Conservation (phyloP, 441 rosid species). For the Daphne laureola region DNA sequence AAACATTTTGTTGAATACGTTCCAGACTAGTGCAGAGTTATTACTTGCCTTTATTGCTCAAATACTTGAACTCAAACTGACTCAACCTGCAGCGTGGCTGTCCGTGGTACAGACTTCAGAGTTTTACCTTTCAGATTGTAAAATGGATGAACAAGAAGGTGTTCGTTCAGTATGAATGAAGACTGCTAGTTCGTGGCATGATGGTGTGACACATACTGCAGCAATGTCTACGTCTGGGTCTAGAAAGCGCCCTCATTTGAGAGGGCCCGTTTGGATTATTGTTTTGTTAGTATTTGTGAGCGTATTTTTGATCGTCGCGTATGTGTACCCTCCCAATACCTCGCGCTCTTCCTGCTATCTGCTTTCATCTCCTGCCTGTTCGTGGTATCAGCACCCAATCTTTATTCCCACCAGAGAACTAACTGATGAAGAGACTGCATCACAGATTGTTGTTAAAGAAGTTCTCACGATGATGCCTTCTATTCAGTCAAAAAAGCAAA, state of each 20-base stretch:
- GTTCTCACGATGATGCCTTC: slow-evolving; percentile 25
- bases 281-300: slow-evolving; percentile 37
- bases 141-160: slow-evolving; percentile 2
- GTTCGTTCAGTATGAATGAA: slow-evolving; percentile 13
- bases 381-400: slow-evolving; percentile 26
- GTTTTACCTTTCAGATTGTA: neutral
- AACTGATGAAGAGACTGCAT: slow-evolving; percentile 45
- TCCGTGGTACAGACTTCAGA: no score
- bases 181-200: slow-evolving; percentile 9
- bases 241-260: slow-evolving; percentile 27
- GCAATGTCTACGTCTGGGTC: slow-evolving; percentile 9
- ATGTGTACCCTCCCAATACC: slow-evolving; percentile 38
- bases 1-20: no score
- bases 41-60: no score
- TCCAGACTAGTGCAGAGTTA: no score
- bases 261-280: slow-evolving; percentile 54
- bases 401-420: slow-evolving; percentile 38
- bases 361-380: slow-evolving; percentile 45
- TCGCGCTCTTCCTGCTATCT: slow-evolving; percentile 39
- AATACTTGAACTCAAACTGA: no score
- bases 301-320: slow-evolving; percentile 34
- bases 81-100: no score
- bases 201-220: slow-evolving; percentile 4
- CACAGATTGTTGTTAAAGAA: slow-evolving; percentile 41
- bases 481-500: slow-evolving; percentile 19